A percentile compares a stretch with the other conserved stretches of the same genome.
phyloP scores from a whole-genome alignment of 371 early-diverging fungal species.

The Funneliformis caledonium region DNA sequence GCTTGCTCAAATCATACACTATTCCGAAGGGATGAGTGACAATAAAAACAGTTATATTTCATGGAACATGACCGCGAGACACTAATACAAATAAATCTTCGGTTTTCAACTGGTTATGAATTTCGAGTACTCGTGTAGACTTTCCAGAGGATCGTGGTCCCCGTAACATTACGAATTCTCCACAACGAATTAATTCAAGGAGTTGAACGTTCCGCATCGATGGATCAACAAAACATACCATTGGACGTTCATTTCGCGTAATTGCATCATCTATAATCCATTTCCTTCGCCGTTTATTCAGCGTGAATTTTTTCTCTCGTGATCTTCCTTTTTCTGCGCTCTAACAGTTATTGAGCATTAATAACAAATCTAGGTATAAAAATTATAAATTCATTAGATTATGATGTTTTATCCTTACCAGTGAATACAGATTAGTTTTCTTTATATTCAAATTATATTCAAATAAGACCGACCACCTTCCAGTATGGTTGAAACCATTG shows the following conservation, averaged over 20 bases:
- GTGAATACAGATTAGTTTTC: no score
- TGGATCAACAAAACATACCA: slow-evolving; percentile 18
- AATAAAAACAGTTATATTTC: not conserved
- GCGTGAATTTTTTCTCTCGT: no score
- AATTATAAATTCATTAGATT: no score
- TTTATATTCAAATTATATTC: no score
- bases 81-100: slow-evolving; percentile 3
- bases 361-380: no score
- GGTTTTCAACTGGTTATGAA: not conserved
- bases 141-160: slow-evolving; percentile 36
- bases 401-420: no score
- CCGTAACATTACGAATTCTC: slow-evolving; percentile 9
- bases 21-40: not conserved
- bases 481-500: no score
- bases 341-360: no score
- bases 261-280: slow-evolving; percentile 29
- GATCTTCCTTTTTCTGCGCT: no score
- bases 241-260: not conserved
- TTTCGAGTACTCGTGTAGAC: slow-evolving; percentile 28
- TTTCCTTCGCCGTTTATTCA: not conserved
- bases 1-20: slow-evolving; percentile 15
- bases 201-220: not conserved
- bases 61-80: not conserved
- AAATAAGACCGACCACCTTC: no score
- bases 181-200: not conserved